A percentile compares a stretch with the other conserved stretches of the same genome.
Conservation (phyloP, 257 asterid genomes). For the Scutellaria minor region DNA sequence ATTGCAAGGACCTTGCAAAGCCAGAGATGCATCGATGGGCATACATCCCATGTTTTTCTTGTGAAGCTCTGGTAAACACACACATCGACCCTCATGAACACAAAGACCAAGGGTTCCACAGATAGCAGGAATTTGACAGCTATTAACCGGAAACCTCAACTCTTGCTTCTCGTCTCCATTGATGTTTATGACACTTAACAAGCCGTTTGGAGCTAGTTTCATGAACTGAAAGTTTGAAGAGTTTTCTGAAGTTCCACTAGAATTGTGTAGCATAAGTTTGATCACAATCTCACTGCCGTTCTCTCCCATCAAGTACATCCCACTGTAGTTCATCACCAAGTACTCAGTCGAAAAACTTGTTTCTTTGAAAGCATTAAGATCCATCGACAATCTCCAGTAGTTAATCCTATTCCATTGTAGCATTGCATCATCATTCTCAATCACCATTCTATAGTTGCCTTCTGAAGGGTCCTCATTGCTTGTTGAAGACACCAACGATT, state of each 20-base stretch:
- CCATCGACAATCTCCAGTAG: constrained; percentile 64
- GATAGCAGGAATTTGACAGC: constrained; percentile 48
- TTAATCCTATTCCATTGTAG: constrained; percentile 54
- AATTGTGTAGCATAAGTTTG: constrained; percentile 35
- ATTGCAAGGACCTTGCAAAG: background rate
- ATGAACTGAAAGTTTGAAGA: constrained; percentile 39
- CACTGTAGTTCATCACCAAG: constrained; percentile 54
- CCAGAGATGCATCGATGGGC: background rate
- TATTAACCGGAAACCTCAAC: constrained; percentile 49
- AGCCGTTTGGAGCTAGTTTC: constrained; percentile 51
- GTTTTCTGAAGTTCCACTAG: constrained; percentile 1
- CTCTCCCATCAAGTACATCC: constrained; percentile 54
- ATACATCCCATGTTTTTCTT: background rate
- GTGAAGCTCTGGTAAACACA: background rate
- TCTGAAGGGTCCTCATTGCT: constrained; percentile 43
- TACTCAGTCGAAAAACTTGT: constrained; percentile 36
- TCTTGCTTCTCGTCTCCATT: constrained; percentile 28
- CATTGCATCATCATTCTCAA: constrained; percentile 49
- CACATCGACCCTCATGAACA: background rate
- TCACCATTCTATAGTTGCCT: constrained; percentile 48
- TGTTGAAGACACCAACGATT: constrained; percentile 43
- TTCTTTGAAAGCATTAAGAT: constrained; percentile 36
- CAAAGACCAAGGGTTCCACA: constrained; percentile 31
- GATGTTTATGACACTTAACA: constrained; percentile 38
- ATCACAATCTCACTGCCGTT: constrained; percentile 45